Evolutionary conservation across 1,284 basidiomycete species (phyloP).

Genomic region (Tilletia setariae): DNA sequence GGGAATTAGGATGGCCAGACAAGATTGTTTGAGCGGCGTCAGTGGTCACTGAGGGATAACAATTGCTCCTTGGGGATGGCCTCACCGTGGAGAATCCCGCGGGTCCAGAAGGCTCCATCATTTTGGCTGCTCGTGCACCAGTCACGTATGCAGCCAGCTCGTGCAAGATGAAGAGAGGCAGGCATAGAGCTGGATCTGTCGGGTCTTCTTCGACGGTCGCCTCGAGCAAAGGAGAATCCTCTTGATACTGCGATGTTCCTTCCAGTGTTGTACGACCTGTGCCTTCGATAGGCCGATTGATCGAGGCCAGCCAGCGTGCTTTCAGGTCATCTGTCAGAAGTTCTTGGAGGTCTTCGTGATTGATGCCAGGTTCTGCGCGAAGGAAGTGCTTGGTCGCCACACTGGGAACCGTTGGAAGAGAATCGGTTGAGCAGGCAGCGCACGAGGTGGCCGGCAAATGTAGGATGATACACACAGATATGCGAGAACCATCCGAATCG

Average conservation of each 20-base stretch:
- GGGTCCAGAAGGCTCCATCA: conserved; percentile 31
- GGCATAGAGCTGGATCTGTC: conserved; percentile 7
- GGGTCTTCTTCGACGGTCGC: conserved; percentile 1
- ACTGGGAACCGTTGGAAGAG: neutral
- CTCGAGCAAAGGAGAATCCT: conserved; percentile 15
- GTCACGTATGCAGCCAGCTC: conserved; percentile 29
- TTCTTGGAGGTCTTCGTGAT: conserved; percentile 11
- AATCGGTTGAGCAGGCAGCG: neutral
- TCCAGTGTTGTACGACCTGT: neutral
- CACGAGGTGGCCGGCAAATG: neutral
- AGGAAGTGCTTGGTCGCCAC: conserved; percentile 13
- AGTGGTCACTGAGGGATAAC: no score
- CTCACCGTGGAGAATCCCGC: conserved; percentile 28
- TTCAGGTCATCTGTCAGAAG: conserved; percentile 9
- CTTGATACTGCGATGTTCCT: neutral
- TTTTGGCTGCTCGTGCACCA: conserved; percentile 23
- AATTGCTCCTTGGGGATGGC: no score
- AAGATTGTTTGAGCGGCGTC: no score
- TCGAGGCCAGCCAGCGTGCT: neutral
- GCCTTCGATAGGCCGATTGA: neutral
- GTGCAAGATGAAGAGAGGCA: conserved; percentile 26
- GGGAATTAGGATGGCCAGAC: no score
- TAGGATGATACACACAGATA: neutral
- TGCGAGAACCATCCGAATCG: conserved; percentile 1
- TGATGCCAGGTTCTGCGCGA: conserved; percentile 4